These are phyloP conservation scores for Teunomyces stri DNA, from an alignment of 805 yeast genomes.

Conservation along the genomic window DNA sequence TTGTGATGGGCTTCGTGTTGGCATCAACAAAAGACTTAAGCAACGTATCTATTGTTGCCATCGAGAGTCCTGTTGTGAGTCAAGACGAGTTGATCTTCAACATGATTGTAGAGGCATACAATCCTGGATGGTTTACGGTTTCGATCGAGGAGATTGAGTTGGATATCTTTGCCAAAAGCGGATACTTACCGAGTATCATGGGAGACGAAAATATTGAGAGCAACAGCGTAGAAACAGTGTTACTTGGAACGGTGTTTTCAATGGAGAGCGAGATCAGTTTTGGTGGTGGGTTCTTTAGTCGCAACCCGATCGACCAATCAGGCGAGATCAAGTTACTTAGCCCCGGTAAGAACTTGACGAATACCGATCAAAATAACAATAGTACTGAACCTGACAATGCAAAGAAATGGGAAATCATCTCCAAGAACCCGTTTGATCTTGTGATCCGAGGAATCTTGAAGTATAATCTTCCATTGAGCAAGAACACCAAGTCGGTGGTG, in stretches of 20 bases:
- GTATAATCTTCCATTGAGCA: conserved; percentile 66
- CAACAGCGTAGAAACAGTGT: conserved; percentile 54
- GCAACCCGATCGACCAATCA: conserved; percentile 54
- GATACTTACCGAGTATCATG: conserved; percentile 34
- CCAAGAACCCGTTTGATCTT: conserved; percentile 79
- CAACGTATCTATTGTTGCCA: conserved; percentile 56
- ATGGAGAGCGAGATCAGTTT: conserved; percentile 75
- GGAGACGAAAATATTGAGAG: neutral
- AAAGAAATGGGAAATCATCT: conserved; percentile 70
- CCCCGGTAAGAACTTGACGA: conserved; percentile 59
- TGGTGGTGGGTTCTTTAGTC: conserved; percentile 72
- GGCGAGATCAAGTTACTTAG: conserved; percentile 69
- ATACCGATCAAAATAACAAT: conserved; percentile 12
- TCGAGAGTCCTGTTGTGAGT: conserved; percentile 72
- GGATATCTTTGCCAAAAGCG: conserved; percentile 80
- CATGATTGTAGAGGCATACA: conserved; percentile 72
- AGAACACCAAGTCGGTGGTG: conserved; percentile 52
- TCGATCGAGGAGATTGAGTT: conserved; percentile 63
- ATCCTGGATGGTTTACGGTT: conserved; percentile 81
- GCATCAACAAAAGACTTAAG: conserved; percentile 86
- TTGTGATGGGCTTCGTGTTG: conserved; percentile 75
- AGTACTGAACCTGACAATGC: conserved; percentile 36
- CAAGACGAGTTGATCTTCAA: conserved; percentile 84
- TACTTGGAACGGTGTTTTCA: conserved; percentile 64
- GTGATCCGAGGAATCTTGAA: conserved; percentile 78